Evolutionary conservation across 352 stramenopile species (phyloP).

Genomic region (Phytophthora pinifolia): DNA sequence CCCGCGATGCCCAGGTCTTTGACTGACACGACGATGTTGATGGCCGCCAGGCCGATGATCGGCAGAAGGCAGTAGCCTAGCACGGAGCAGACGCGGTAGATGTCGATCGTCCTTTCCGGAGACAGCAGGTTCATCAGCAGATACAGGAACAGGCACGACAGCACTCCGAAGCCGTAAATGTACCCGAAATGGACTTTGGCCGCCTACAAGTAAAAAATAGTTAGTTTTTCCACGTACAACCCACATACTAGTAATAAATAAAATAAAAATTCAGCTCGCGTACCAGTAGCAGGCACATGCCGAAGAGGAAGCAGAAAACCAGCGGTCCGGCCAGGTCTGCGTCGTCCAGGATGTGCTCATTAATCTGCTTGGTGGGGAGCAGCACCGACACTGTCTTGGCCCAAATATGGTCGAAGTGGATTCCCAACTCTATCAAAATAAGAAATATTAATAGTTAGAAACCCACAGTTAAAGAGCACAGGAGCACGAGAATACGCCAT

Average conservation of each 20-base stretch:
- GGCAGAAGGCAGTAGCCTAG: constrained; percentile 98
- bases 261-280: constrained; percentile 2
- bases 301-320: constrained; percentile 94
- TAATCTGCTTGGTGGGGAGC: constrained; percentile 90
- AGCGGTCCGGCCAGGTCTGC: constrained; percentile 95
- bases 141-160: constrained; percentile 96
- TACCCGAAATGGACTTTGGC: constrained; percentile 98
- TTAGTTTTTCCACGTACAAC: background rate
- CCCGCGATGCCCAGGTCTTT: constrained; percentile 76
- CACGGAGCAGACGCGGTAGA: constrained; percentile 94
- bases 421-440: constrained; percentile 89
- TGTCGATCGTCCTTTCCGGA: constrained; percentile 82
- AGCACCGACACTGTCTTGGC: constrained; percentile 96
- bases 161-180: constrained; percentile 98
- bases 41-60: constrained; percentile 93
- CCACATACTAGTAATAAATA: background rate
- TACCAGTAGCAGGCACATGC: constrained; percentile 93
- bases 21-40: constrained; percentile 93
- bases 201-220: constrained; percentile 34
- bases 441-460: constrained; percentile 7
- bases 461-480: constrained; percentile 4
- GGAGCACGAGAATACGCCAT: constrained; percentile 4
- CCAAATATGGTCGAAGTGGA: constrained; percentile 98
- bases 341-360: constrained; percentile 90
- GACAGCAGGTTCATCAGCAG: constrained; percentile 96